These are phyloP conservation scores for Mesostigma viride DNA, from an alignment of 139 green algal species.

Conservation along the genomic window DNA sequence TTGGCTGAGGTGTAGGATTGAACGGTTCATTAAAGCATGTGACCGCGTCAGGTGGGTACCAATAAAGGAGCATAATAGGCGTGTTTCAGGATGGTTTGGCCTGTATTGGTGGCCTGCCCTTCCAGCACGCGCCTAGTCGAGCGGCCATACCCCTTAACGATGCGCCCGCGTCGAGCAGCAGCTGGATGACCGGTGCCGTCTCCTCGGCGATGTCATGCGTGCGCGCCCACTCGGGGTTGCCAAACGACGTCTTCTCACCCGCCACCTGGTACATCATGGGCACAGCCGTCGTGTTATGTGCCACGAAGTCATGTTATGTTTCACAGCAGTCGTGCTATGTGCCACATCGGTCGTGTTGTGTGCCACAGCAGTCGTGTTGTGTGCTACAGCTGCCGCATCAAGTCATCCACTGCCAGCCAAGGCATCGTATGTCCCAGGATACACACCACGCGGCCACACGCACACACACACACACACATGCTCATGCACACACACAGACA, in stretches of 20 bases:
- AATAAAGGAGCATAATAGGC: slow-evolving; percentile 50
- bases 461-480: too few relatives aligned
- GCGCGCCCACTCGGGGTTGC: slow-evolving; percentile 61
- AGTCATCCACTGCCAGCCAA: too few relatives aligned
- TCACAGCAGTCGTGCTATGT: background rate
- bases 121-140: background rate
- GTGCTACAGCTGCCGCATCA: too few relatives aligned
- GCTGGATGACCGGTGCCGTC: slow-evolving; percentile 14
- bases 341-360: background rate
- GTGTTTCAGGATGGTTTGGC: slow-evolving; percentile 24
- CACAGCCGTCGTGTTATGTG: background rate
- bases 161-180: slow-evolving; percentile 18
- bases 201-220: slow-evolving; percentile 38
- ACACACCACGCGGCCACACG: too few relatives aligned
- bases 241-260: slow-evolving; percentile 54
- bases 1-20: too few relatives aligned
- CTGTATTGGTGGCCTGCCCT: background rate
- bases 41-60: slow-evolving; percentile 39
- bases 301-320: background rate
- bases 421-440: too few relatives aligned
- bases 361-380: background rate
- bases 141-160: background rate
- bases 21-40: too few relatives aligned
- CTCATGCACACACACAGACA: too few relatives aligned
- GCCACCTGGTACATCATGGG: slow-evolving; percentile 29